These are phyloP conservation scores for Rhizophlyctis rosea DNA, from an alignment of 192 early-diverging fungal species.

Conservation along the genomic window DNA sequence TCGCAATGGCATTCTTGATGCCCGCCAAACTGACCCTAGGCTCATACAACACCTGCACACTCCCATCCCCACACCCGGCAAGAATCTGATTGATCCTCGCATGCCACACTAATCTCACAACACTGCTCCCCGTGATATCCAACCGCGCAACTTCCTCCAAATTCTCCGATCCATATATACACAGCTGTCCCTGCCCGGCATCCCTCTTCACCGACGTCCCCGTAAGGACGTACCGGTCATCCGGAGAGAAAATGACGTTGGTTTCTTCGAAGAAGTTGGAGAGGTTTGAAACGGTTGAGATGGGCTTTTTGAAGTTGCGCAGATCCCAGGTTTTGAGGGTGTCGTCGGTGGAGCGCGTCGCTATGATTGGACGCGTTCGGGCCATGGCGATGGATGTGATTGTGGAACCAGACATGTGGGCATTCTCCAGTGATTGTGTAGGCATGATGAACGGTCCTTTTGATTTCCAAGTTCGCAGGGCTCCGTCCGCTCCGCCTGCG, in stretches of 20 bases:
- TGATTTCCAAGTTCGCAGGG: slow-evolving; percentile 72
- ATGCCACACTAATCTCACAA: slow-evolving; percentile 83
- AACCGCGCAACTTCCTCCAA: slow-evolving; percentile 50
- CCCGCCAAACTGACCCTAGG: slow-evolving; percentile 65
- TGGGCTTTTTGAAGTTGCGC: slow-evolving; percentile 66
- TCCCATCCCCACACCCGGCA: slow-evolving; percentile 71
- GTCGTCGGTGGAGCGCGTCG: slow-evolving; percentile 79
- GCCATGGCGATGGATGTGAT: slow-evolving; percentile 72
- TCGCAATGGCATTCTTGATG: slow-evolving; percentile 65
- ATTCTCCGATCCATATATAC: slow-evolving; percentile 63
- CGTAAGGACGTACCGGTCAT: slow-evolving; percentile 72
- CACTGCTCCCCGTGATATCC: slow-evolving; percentile 48
- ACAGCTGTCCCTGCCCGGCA: slow-evolving; percentile 58
- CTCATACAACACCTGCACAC: slow-evolving; percentile 74
- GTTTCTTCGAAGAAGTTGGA: slow-evolving; percentile 67
- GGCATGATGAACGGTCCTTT: slow-evolving; percentile 63
- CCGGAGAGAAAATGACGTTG: slow-evolving; percentile 81
- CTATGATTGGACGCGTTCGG: slow-evolving; percentile 57
- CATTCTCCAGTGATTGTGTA: slow-evolving; percentile 59
- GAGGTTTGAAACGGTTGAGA: slow-evolving; percentile 54
- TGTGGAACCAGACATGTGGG: slow-evolving; percentile 66
- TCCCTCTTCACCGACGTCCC: slow-evolving; percentile 74
- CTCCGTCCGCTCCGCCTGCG: slow-evolving; percentile 69
- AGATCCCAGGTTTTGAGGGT: slow-evolving; percentile 95
- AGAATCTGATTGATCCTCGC: slow-evolving; percentile 84